Percentiles rank a stretch among this genome's conserved stretches.
phyloP scores from a whole-genome alignment of 768 basidiomycete species.

The Lactifluus subvellereus region DNA sequence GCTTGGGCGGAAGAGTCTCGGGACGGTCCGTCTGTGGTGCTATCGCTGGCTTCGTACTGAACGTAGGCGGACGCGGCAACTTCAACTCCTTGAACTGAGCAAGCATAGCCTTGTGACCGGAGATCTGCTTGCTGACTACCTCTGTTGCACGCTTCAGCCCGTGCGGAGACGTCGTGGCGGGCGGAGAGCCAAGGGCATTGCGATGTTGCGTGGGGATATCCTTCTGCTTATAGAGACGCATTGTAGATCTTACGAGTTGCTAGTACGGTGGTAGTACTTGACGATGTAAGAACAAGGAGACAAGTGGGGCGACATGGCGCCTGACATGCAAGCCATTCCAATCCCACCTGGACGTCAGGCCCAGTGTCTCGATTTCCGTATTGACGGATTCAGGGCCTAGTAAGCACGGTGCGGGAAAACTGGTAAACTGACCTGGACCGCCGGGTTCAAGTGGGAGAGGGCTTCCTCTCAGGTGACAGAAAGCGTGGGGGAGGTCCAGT shows the following conservation, averaged over 20 bases:
- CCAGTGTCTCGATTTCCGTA: background rate
- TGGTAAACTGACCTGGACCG: too few species aligned
- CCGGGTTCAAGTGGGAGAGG: too few species aligned
- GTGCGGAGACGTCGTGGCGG: background rate
- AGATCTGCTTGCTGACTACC: constrained; percentile 14
- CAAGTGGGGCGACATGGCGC: background rate
- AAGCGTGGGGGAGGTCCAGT: too few species aligned
- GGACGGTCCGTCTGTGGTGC: background rate
- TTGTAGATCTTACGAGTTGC: constrained; percentile 16
- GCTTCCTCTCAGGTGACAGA: too few species aligned
- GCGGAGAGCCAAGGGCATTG: background rate
- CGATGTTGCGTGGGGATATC: constrained; percentile 1
- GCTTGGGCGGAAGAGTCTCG: background rate
- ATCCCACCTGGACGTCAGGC: background rate
- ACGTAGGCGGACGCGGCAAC: constrained; percentile 5
- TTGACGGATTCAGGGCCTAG: background rate
- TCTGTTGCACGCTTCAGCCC: constrained; percentile 13
- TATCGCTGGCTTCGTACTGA: background rate
- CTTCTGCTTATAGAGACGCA: constrained; percentile 19
- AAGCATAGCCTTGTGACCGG: constrained; percentile 14
- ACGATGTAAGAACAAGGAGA: constrained; percentile 10
- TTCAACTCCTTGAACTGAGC: constrained; percentile 14
- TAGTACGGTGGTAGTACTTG: constrained; percentile 13
- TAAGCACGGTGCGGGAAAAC: too few species aligned
- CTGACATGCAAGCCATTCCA: background rate